Evolutionary conservation across 129 eudicot genomes (phyloP).

Genomic region (Apium graveolens): DNA sequence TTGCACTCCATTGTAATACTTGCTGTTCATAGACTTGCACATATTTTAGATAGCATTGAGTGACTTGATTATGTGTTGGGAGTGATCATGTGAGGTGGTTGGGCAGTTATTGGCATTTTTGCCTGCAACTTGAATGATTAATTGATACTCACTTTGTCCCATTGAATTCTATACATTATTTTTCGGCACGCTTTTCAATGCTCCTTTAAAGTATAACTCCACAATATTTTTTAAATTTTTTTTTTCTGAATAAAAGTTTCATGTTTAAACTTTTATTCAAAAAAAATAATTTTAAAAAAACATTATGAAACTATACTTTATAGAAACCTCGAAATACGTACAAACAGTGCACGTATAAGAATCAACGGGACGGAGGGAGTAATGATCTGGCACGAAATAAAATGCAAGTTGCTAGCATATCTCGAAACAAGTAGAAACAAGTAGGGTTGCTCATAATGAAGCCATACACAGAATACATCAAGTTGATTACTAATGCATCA

Average conservation of each 20-base stretch:
- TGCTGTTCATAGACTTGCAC: background rate
- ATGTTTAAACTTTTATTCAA: no score
- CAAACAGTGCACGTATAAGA: no score
- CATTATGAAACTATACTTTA: no score
- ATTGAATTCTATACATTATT: no score
- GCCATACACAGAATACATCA: background rate
- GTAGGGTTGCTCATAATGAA: slow-evolving; percentile 4
- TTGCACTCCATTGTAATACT: background rate
- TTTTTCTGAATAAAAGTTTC: no score
- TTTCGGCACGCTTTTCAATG: no score
- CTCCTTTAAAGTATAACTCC: no score
- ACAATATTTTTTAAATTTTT: no score
- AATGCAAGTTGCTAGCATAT: no score
- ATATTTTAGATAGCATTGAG: background rate
- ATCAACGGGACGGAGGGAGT: no score
- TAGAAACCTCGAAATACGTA: no score
- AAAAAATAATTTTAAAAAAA: no score
- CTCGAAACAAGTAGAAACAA: slow-evolving; percentile 1
- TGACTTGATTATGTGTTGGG: background rate
- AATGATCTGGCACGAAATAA: background rate
- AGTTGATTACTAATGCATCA: background rate
- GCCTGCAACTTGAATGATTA: background rate
- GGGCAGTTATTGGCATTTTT: background rate
- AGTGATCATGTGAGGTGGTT: background rate
- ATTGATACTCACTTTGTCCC: background rate